phyloP scores from a whole-genome alignment of 2,329 filamentous ascomycete species.

The Colletotrichum brevisporum region DNA sequence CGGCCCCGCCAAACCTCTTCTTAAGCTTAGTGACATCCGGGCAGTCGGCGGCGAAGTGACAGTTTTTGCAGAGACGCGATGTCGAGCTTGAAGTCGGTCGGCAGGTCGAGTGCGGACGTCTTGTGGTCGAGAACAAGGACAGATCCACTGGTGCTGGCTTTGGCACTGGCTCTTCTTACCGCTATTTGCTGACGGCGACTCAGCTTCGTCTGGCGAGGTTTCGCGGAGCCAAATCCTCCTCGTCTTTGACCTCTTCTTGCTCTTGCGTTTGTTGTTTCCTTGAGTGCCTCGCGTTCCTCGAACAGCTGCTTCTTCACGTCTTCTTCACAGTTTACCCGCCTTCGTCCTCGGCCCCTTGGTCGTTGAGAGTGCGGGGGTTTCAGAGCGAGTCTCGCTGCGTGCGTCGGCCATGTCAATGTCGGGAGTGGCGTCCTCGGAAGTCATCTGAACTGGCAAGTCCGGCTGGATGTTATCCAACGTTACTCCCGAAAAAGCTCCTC shows the following conservation, averaged over 20 bases:
- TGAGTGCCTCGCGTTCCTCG: constrained; percentile 75
- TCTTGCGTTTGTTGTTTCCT: constrained; percentile 67
- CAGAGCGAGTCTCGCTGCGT: constrained; percentile 59
- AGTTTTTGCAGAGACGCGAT: constrained; percentile 61
- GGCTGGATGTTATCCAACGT: constrained; percentile 68
- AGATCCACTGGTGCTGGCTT: constrained; percentile 55
- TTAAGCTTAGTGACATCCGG: constrained; percentile 65
- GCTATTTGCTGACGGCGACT: constrained; percentile 43
- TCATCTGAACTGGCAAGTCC: constrained; percentile 61
- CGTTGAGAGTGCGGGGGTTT: constrained; percentile 59
- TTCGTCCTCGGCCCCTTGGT: constrained; percentile 71
- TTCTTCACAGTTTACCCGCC: constrained; percentile 76
- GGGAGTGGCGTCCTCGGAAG: constrained; percentile 65
- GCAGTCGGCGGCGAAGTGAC: constrained; percentile 60
- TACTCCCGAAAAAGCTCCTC: constrained; percentile 83
- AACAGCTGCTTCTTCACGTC: constrained; percentile 83
- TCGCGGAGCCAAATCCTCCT: constrained; percentile 44
- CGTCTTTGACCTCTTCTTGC: constrained; percentile 45
- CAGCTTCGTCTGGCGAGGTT: constrained; percentile 52
- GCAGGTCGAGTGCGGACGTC: constrained; percentile 60
- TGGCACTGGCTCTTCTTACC: constrained; percentile 54
- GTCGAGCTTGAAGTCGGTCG: constrained; percentile 61
- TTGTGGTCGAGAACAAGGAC: constrained; percentile 64
- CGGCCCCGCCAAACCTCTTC: constrained; percentile 60
- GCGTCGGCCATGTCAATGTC: constrained; percentile 63